Percentiles rank a stretch among this genome's conserved stretches.
Conservation (phyloP, 2,329 filamentous ascomycete species). For the Zasmidium cellare region DNA sequence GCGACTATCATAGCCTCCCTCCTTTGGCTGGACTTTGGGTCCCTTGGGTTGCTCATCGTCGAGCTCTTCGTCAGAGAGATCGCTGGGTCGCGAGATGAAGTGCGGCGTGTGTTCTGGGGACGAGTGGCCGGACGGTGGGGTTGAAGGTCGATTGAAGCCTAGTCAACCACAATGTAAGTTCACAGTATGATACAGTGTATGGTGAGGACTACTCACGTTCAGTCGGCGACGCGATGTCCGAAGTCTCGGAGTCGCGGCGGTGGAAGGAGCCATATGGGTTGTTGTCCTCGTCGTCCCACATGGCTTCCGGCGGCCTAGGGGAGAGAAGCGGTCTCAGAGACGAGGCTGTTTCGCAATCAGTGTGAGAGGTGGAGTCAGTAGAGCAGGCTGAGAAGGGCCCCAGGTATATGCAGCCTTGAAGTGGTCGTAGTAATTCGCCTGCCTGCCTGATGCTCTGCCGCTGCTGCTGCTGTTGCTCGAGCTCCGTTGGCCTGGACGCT, state of each 20-base stretch:
- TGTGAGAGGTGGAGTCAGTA: not conserved
- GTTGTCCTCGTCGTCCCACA: constrained; percentile 99
- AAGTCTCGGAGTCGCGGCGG: constrained; percentile 76
- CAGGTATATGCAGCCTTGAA: not conserved
- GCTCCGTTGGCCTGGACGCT: not conserved
- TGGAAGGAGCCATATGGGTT: constrained; percentile 97
- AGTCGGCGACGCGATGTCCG: constrained; percentile 47
- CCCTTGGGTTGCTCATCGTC: constrained; percentile 49
- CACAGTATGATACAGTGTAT: not conserved
- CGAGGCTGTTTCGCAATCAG: not conserved
- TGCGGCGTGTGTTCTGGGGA: constrained; percentile 66
- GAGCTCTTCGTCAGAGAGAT: constrained; percentile 62
- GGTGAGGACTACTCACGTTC: constrained; percentile 25
- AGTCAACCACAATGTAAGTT: constrained; percentile 3
- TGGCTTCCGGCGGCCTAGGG: constrained; percentile 44
- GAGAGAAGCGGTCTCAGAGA: not conserved
- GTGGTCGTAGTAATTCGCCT: not conserved
- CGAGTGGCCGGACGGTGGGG: constrained; percentile 70
- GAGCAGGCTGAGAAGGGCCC: not conserved
- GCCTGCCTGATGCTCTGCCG: not conserved
- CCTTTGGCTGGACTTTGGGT: constrained; percentile 60
- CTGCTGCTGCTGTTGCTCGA: not conserved
- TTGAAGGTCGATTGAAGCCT: constrained; percentile 61
- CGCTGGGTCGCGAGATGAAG: constrained; percentile 53
- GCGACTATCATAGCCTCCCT: constrained; percentile 87